Base-by-base conservation (phyloP, 2,329 filamentous ascomycete genomes). In the Trichoderma semiorbis region DNA sequence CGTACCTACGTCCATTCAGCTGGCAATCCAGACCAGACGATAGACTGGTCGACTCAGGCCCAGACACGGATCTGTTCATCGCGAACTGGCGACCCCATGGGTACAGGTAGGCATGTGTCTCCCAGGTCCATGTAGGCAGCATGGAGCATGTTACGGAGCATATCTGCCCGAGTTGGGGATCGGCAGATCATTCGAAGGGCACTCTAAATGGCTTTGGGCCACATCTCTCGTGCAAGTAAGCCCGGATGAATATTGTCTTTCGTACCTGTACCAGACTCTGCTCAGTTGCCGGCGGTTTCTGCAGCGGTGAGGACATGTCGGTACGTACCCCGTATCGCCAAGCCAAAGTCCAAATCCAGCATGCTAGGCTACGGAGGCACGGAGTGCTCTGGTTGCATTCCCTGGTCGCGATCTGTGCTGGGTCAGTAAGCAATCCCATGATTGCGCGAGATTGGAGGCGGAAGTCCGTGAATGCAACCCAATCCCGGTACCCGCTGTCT, bases 71-170 rank as follows among this genome's bases (percentile, higher is more conserved):
- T 57, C 63, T 66, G 28, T 36, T 26, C 28, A 57, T 66, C 63
- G 47, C 63, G 30, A n/a, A 26, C 63, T 53, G 28, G 50, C 64
- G 16, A 67, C 30, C 50, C 47, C 50, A 67, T 57, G 39, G 43
- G 55, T 58, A 30, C 7, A 43, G 8, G 26, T n/a, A 32, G 30
- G 55, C 26, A 28, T n/a, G 26, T n/a, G 11, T 21, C 24, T 32
- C 34, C 34, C 62, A 65, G 43, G 62, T 7, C 18, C 26, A 30
- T 21, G 43, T n/a, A 61, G 26, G 62, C 47, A 14, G 28, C 30
- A 64, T 65, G 63, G 63, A 57, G 50, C 50, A 58, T 55, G 32
- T 58, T 32, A 68, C 65, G 65, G 55, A 68, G 53, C 30, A 68
- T 47, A 68, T 60, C 34, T 68, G 53, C 34, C 34, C 26, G 50